Evolutionary conservation across 257 asterid species (phyloP).

Genomic region (Perilla frutescens): DNA sequence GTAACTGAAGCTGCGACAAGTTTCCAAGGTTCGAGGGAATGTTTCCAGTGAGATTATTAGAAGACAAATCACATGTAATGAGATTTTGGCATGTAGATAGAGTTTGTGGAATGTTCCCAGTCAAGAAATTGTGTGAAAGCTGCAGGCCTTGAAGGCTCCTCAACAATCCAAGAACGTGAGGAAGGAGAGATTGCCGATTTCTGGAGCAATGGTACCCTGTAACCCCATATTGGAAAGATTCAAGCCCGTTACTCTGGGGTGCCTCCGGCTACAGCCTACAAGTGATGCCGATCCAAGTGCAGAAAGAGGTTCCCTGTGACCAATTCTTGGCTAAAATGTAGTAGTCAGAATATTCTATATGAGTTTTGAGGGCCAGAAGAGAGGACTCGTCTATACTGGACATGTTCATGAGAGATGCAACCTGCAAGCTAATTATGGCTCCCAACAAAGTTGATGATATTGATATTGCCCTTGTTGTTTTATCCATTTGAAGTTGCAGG

Average conservation of each 20-base stretch:
- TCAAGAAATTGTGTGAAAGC: not conserved
- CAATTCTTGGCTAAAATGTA: slow-evolving; percentile 15
- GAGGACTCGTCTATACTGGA: not conserved
- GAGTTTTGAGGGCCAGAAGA: not conserved
- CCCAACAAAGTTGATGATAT: too few relatives aligned
- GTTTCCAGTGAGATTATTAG: slow-evolving; percentile 7
- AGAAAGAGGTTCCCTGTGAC: slow-evolving; percentile 15
- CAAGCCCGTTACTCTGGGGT: not conserved
- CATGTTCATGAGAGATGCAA: too few relatives aligned
- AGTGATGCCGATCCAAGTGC: slow-evolving; percentile 31
- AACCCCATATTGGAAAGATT: not conserved
- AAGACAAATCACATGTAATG: not conserved
- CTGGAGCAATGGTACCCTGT: not conserved
- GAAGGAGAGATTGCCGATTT: slow-evolving; percentile 20
- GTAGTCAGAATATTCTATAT: not conserved
- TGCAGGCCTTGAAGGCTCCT: not conserved
- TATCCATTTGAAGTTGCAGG: too few relatives aligned
- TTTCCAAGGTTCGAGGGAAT: not conserved
- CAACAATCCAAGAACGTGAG: not conserved
- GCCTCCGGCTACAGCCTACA: slow-evolving; percentile 22
- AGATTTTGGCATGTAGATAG: not conserved
- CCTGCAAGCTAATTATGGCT: too few relatives aligned
- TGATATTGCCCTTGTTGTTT: too few relatives aligned
- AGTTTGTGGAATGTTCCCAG: not conserved
- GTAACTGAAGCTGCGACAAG: not conserved